Evolutionary conservation across 768 basidiomycete species (phyloP).

Genomic region (Kwoniella shandongensis): DNA sequence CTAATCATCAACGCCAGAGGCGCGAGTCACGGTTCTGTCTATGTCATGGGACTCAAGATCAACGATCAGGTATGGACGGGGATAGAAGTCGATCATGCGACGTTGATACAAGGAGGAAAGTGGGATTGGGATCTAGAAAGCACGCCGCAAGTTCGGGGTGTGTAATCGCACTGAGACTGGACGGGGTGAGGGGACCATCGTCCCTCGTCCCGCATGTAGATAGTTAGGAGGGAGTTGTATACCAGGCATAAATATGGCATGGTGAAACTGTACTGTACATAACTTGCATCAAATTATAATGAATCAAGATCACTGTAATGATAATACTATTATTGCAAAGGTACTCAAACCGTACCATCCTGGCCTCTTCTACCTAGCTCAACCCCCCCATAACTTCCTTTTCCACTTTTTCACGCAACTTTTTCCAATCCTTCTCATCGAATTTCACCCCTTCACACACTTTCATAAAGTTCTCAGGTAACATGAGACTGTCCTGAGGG

Average conservation of each 20-base stretch:
- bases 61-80: slow-evolving; percentile 58
- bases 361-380: no score
- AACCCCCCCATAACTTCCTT: slow-evolving; percentile 33
- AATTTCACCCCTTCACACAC: slow-evolving; percentile 39
- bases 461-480: slow-evolving; percentile 47
- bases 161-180: no score
- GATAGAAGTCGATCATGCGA: slow-evolving; percentile 64
- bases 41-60: slow-evolving; percentile 63
- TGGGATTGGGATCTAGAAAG: slow-evolving; percentile 69
- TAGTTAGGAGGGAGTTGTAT: no score
- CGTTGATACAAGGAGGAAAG: slow-evolving; percentile 62
- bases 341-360: no score
- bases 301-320: neutral
- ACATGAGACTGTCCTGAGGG: slow-evolving; percentile 40
- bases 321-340: no score
- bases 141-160: slow-evolving; percentile 58
- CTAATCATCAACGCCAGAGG: slow-evolving; percentile 63
- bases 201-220: no score
- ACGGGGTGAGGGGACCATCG: no score
- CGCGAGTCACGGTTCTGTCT: slow-evolving; percentile 61
- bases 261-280: no score
- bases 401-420: slow-evolving; percentile 36
- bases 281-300: no score
- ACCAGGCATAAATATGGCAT: no score
- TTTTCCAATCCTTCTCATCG: slow-evolving; percentile 41